Evolutionary conservation across 1,284 basidiomycete genomes (phyloP).

Genomic region (Afroboletus lepidellus): DNA sequence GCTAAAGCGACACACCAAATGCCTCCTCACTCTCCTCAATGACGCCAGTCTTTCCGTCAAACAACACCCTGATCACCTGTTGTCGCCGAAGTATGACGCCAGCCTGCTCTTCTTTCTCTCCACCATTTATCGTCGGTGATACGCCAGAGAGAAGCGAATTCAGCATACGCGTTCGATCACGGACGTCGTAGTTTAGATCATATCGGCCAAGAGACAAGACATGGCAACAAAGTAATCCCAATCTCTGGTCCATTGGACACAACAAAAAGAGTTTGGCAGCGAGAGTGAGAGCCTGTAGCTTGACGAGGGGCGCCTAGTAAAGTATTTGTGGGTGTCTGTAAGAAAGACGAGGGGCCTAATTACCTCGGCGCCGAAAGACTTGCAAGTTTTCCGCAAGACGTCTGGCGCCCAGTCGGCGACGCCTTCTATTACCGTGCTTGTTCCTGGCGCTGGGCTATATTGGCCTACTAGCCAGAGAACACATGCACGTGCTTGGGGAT

Average conservation of each 20-base stretch:
- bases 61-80: conserved; percentile 77
- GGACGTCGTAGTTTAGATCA: conserved; percentile 83
- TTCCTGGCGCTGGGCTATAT: conserved; percentile 50
- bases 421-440: conserved; percentile 45
- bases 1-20: conserved; percentile 20
- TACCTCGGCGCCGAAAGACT: conserved; percentile 73
- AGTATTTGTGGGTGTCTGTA: background rate
- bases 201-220: conserved; percentile 85
- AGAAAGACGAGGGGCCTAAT: background rate
- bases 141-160: conserved; percentile 57
- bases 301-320: conserved; percentile 63
- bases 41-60: conserved; percentile 64
- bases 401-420: conserved; percentile 80
- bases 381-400: conserved; percentile 73
- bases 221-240: conserved; percentile 64
- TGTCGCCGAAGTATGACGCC: conserved; percentile 80
- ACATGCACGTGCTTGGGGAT: conserved; percentile 78
- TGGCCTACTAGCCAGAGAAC: conserved; percentile 91
- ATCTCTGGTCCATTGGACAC: conserved; percentile 51
- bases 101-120: conserved; percentile 41
- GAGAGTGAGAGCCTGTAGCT: conserved; percentile 81
- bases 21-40: conserved; percentile 37
- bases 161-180: conserved; percentile 84
- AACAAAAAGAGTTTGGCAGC: conserved; percentile 79
- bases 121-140: conserved; percentile 36